Evolutionary conservation across 139 green algal genomes (phyloP).

Genomic region (Micractinium sp.): DNA sequence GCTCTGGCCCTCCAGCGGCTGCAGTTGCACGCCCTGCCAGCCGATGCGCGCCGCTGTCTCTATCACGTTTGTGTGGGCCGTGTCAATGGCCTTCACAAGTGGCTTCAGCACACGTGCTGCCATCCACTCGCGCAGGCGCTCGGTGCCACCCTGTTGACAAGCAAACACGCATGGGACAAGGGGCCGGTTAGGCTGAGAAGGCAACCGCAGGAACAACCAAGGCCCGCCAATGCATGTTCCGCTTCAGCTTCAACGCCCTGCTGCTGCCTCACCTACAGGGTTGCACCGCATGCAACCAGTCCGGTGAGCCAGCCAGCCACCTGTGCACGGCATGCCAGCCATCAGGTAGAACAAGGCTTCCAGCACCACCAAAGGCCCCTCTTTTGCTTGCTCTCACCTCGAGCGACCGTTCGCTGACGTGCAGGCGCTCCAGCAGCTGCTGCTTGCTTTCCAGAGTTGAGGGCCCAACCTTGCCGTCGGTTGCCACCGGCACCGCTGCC

Average conservation of each 20-base stretch:
- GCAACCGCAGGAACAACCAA: too few relatives aligned
- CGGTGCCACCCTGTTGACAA: constrained; percentile 53
- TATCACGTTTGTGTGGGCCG: constrained; percentile 53
- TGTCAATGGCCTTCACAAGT: constrained; percentile 52
- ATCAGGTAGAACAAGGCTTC: too few relatives aligned
- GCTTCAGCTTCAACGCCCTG: too few relatives aligned
- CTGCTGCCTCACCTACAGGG: too few relatives aligned
- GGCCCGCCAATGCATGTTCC: too few relatives aligned
- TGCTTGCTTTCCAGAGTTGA: constrained; percentile 39
- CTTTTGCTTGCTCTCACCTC: constrained; percentile 23
- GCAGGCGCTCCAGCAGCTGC: constrained; percentile 44
- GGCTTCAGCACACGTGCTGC: constrained; percentile 64
- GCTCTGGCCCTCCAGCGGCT: constrained; percentile 33
- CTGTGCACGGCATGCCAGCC: too few relatives aligned
- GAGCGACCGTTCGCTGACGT: constrained; percentile 31
- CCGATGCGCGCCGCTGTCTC: constrained; percentile 40
- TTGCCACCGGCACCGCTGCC: constrained; percentile 1
- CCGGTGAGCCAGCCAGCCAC: too few relatives aligned
- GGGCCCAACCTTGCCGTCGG: constrained; percentile 38
- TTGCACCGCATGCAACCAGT: too few relatives aligned
- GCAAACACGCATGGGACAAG: not conserved
- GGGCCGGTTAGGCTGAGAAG: too few relatives aligned
- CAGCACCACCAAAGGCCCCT: too few relatives aligned
- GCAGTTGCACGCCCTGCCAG: constrained; percentile 41
- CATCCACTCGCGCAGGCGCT: constrained; percentile 78